These are phyloP conservation scores for Leccinum longicurvipes DNA, from an alignment of 768 basidiomycete species.

Conservation along the genomic window DNA sequence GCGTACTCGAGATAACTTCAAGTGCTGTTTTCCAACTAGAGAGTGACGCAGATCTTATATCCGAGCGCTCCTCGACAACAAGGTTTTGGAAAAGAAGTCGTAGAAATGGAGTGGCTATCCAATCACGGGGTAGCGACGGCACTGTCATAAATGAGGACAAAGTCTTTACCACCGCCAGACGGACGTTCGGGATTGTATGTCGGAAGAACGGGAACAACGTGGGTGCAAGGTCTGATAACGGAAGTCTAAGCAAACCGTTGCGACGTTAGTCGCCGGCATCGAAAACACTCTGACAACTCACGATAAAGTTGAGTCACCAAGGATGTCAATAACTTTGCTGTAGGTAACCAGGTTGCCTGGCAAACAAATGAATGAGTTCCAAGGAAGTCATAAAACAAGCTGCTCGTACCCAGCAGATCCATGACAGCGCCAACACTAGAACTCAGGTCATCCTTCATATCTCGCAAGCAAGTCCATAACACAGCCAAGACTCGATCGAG, in stretches of 20 bases:
- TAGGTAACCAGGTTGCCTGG: conserved; percentile 81
- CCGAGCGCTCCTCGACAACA: conserved; percentile 82
- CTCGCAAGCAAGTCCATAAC: conserved; percentile 84
- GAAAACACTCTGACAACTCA: conserved; percentile 39
- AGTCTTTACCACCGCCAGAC: conserved; percentile 88
- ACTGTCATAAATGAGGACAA: conserved; percentile 84
- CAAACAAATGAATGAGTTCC: conserved; percentile 2
- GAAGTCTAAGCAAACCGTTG: conserved; percentile 45
- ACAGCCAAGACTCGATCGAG: conserved; percentile 75
- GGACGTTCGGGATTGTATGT: conserved; percentile 91
- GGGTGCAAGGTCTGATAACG: conserved; percentile 78
- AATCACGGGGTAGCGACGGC: conserved; percentile 66
- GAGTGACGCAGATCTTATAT: conserved; percentile 74
- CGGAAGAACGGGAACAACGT: conserved; percentile 95
- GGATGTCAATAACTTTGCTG: conserved; percentile 69
- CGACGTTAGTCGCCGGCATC: conserved; percentile 4
- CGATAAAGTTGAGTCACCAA: conserved; percentile 69
- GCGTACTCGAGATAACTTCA: conserved; percentile 43
- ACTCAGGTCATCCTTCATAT: conserved; percentile 95
- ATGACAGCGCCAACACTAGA: conserved; percentile 97
- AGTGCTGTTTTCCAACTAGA: conserved; percentile 73
- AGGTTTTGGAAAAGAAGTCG: conserved; percentile 92
- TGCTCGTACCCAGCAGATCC: conserved; percentile 81
- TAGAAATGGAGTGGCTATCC: conserved; percentile 76
- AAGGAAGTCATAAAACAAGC: conserved; percentile 1